phyloP scores from a whole-genome alignment of 805 yeast species.

The Priceomyces melissophilus region DNA sequence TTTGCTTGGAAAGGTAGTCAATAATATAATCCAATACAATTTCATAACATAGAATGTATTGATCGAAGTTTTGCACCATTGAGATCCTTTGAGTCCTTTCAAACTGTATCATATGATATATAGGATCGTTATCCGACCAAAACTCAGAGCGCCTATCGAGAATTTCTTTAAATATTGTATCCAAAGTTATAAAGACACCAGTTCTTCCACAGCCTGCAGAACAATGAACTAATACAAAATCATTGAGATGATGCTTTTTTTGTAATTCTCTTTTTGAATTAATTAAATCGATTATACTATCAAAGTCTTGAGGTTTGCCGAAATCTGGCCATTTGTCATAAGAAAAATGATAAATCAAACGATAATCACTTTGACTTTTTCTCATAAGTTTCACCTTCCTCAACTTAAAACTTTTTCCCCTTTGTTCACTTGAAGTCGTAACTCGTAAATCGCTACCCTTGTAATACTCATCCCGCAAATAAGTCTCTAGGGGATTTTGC shows the following conservation, averaged over 20 bases:
- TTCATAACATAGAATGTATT: slow-evolving; percentile 72
- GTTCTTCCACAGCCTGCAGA: slow-evolving; percentile 63
- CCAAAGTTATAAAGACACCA: slow-evolving; percentile 49
- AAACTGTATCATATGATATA: slow-evolving; percentile 59
- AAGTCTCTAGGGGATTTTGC: slow-evolving; percentile 18
- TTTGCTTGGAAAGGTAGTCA: slow-evolving; percentile 4
- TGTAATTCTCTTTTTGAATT: slow-evolving; percentile 28
- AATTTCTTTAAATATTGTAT: slow-evolving; percentile 26
- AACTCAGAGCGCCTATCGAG: slow-evolving; percentile 10
- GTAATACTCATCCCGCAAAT: slow-evolving; percentile 18
- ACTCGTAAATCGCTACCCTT: slow-evolving; percentile 12
- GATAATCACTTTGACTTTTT: slow-evolving; percentile 6
- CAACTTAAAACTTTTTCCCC: slow-evolving; percentile 13
- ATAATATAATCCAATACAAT: slow-evolving; percentile 32
- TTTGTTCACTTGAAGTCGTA: slow-evolving; percentile 7
- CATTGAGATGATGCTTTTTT: slow-evolving; percentile 7
- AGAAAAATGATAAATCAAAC: slow-evolving; percentile 34
- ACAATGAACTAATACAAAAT: slow-evolving; percentile 44
- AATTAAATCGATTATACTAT: slow-evolving; percentile 30
- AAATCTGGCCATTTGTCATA: slow-evolving; percentile 47
- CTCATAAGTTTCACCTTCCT: slow-evolving; percentile 13
- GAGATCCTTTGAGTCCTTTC: slow-evolving; percentile 74
- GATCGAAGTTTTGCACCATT: slow-evolving; percentile 82
- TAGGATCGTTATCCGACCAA: slow-evolving; percentile 45
- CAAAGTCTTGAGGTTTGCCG: slow-evolving; percentile 36